Base-by-base conservation (phyloP, 371 early-diverging fungal genomes). In the Polyrhizophydium stewartii region DNA sequence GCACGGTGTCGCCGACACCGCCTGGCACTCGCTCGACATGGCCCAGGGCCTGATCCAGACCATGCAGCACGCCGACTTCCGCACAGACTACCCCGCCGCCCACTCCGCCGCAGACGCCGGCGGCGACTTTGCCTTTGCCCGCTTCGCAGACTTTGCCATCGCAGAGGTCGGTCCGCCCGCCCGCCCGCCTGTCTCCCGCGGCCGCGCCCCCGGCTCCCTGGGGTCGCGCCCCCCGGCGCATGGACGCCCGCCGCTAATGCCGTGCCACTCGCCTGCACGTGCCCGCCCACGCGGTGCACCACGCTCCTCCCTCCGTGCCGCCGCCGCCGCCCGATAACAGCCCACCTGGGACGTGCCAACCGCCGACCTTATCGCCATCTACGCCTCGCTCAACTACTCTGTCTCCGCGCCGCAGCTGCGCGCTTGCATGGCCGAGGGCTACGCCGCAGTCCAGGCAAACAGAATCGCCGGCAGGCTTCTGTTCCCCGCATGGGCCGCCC, bases 21-120 rank as follows among this genome's bases (percentile, higher is more conserved):
- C 85, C 43, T 94, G 92, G 92, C 94, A 94, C 70, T 86, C 88
- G 17, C 63, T 92, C 21, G 75, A 78, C 25, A 64, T 90, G 16
- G 68, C 73, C 0, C 79, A 83, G 37, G 92, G 92, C 13, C 86
- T 94, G 52, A 40, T 53, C 38, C 16, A 68, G 38, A 81, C 81
- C 1, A 71, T 92, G 74, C 84, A 87, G 0, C 72, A 80, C 17
- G 74, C 79, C 19, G 80, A 88, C 56, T 91, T 88, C 55, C 65
- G 73, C 40, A 88, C 84, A 1, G 76, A 85, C 49, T 84, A 62
- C 37, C 30, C 63, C 0, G 74, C 79, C 21, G 90, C 89, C 0
- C 94, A 94, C 69, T 68, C 72, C 0, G 81, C 82, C 0, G 87
- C 92, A 17, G 94, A 94, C 70, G 73, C 85, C 3, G 93, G 93